These are phyloP conservation scores for Phytopythium montanum DNA, from an alignment of 352 stramenopile species.

Conservation along the genomic window DNA sequence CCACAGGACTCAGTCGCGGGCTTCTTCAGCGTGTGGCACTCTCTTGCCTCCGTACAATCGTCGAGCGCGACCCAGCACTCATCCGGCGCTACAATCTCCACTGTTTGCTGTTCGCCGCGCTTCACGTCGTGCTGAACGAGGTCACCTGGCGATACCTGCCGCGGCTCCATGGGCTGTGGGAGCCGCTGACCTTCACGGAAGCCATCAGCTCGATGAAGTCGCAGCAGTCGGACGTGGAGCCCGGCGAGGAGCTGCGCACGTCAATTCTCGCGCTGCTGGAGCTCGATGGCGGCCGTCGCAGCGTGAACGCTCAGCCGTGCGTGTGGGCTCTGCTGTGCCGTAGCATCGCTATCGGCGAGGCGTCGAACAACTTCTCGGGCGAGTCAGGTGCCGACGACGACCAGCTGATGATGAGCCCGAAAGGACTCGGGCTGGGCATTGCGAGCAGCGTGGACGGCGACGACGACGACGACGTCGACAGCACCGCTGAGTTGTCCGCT, in stretches of 20 bases:
- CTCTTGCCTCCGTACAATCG: conserved; percentile 73
- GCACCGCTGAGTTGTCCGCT: conserved; percentile 16
- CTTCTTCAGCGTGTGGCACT: conserved; percentile 70
- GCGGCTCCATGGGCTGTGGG: conserved; percentile 64
- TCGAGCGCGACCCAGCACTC: conserved; percentile 66
- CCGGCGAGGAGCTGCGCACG: conserved; percentile 38
- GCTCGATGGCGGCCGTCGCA: conserved; percentile 48
- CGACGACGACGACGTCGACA: conserved; percentile 12
- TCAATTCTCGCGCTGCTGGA: conserved; percentile 68
- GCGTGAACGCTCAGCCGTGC: conserved; percentile 39
- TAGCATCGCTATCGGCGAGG: conserved; percentile 77
- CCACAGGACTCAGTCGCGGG: conserved; percentile 54
- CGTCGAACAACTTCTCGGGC: conserved; percentile 29
- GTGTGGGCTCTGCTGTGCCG: conserved; percentile 76
- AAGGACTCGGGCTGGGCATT: conserved; percentile 30
- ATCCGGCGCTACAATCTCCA: conserved; percentile 61
- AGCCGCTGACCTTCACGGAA: conserved; percentile 42
- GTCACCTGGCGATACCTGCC: conserved; percentile 64
- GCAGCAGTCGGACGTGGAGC: conserved; percentile 18
- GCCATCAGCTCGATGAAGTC: conserved; percentile 10
- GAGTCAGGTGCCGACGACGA: conserved; percentile 20
- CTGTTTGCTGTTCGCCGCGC: conserved; percentile 71
- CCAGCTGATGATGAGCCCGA: conserved; percentile 72
- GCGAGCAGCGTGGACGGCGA: neutral
- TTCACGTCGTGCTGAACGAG: conserved; percentile 65